Conservation (phyloP, 768 basidiomycete species). For the Coprinopsis cinerea region DNA sequence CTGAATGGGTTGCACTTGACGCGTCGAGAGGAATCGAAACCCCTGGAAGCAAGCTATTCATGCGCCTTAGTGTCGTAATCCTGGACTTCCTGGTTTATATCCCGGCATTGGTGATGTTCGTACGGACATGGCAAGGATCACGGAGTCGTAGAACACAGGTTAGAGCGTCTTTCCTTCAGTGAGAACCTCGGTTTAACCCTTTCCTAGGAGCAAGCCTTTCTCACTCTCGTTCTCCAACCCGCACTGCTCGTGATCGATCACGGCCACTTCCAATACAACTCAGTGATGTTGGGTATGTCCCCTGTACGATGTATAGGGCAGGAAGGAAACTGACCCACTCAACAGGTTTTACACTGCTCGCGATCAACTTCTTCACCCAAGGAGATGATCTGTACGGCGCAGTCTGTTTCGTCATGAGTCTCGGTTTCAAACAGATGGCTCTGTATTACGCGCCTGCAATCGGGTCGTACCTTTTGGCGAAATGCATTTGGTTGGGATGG, state of each 20-base stretch:
- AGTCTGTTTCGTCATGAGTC: constrained; percentile 72
- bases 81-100: constrained; percentile 72
- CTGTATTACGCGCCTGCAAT: constrained; percentile 90
- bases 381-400: constrained; percentile 74
- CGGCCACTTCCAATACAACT: constrained; percentile 96
- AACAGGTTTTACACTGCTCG: constrained; percentile 65
- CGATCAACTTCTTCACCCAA: constrained; percentile 62
- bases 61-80: constrained; percentile 71
- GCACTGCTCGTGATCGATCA: constrained; percentile 80
- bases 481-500: constrained; percentile 79
- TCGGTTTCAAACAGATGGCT: constrained; percentile 96
- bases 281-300: constrained; percentile 83
- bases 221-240: constrained; percentile 77
- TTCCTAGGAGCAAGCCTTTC: constrained; percentile 55
- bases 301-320: too few relatives aligned
- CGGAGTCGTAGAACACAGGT: constrained; percentile 80
- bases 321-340: too few relatives aligned
- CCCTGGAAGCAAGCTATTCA: constrained; percentile 60
- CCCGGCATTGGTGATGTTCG: constrained; percentile 66
- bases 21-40: constrained; percentile 70
- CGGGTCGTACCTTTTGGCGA: constrained; percentile 86
- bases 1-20: constrained; percentile 66
- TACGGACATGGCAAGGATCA: constrained; percentile 55
- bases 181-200: constrained; percentile 3
- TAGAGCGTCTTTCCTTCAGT: constrained; percentile 13